Percentiles rank a stretch among this genome's conserved stretches.
These are phyloP conservation scores for Dipodascopsis uninucleata DNA, from an alignment of 805 yeast species.

Conservation along the genomic window DNA sequence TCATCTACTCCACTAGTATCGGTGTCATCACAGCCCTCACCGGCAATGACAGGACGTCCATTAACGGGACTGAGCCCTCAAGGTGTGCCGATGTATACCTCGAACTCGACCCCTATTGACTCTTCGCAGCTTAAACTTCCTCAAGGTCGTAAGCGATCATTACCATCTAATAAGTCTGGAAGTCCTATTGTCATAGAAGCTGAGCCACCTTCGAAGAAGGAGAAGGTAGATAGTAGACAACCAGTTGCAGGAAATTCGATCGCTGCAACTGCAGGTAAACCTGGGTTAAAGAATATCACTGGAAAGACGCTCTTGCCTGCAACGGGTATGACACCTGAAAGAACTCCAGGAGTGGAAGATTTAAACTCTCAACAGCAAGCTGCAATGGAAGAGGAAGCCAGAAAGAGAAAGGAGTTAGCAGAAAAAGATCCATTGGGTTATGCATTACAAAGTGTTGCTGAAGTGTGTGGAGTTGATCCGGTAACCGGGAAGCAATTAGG, in stretches of 20 bases:
- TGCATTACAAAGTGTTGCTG: slow-evolving; percentile 22
- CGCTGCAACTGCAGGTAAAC: slow-evolving; percentile 8
- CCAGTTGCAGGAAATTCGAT: slow-evolving; percentile 1
- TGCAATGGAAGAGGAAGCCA: slow-evolving; percentile 16
- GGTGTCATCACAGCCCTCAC: background rate
- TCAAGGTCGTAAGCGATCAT: slow-evolving; percentile 13
- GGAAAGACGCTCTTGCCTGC: too few species aligned
- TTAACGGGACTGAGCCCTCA: slow-evolving; percentile 20
- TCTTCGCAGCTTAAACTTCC: slow-evolving; percentile 22
- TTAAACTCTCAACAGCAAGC: slow-evolving; percentile 9
- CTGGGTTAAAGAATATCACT: too few species aligned
- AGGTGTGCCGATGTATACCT: slow-evolving; percentile 25
- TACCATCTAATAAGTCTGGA: too few species aligned
- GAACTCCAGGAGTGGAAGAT: slow-evolving; percentile 6
- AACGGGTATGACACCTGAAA: background rate
- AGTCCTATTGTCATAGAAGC: slow-evolving; percentile 5
- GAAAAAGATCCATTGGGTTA: slow-evolving; percentile 22
- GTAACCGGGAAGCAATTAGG: slow-evolving; percentile 8
- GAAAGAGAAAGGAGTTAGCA: slow-evolving; percentile 15
- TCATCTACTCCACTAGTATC: background rate
- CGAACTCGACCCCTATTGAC: slow-evolving; percentile 10
- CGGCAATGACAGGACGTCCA: background rate
- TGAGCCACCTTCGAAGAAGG: slow-evolving; percentile 25
- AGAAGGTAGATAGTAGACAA: slow-evolving; percentile 2
- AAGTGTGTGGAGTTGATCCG: slow-evolving; percentile 18